A percentile compares a stretch with the other conserved stretches of the same genome.
phyloP scores from a whole-genome alignment of 208 protist genomes.

The Trypanosoma cruzi region DNA sequence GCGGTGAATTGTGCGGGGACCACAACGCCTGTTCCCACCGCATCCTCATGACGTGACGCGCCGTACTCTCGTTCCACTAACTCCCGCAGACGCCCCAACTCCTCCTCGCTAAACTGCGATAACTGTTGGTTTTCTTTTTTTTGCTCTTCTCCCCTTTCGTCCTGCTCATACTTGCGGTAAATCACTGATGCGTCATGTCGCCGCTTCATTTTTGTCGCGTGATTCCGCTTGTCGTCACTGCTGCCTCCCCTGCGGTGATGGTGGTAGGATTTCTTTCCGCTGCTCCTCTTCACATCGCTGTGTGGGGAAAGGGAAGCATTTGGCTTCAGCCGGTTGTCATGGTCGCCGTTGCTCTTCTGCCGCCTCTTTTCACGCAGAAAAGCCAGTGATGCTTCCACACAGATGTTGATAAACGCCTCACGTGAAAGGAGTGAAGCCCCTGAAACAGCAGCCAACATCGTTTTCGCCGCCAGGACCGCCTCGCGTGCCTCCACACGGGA shows the following conservation, averaged over 20 bases:
- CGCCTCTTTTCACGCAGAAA: conserved; percentile 2
- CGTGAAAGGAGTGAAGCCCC: conserved; percentile 7
- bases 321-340: neutral
- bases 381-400: conserved; percentile 16
- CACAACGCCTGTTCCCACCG: neutral
- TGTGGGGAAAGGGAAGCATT: neutral
- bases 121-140: neutral
- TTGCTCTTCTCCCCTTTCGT: neutral
- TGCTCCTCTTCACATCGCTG: neutral
- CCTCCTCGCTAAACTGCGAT: neutral
- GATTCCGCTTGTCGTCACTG: neutral
- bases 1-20: neutral
- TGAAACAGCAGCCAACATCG: conserved; percentile 12
- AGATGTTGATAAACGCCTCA: conserved; percentile 17
- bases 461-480: conserved; percentile 13
- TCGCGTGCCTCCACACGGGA: conserved; percentile 8
- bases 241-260: neutral
- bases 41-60: neutral
- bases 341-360: neutral
- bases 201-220: neutral
- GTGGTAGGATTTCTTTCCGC: neutral
- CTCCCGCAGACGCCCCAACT: conserved; percentile 11
- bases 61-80: neutral
- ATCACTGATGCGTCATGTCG: neutral
- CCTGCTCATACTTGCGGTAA: neutral